These are phyloP conservation scores for Ogataea allantospora DNA, from an alignment of 805 yeast genomes.

Conservation along the genomic window DNA sequence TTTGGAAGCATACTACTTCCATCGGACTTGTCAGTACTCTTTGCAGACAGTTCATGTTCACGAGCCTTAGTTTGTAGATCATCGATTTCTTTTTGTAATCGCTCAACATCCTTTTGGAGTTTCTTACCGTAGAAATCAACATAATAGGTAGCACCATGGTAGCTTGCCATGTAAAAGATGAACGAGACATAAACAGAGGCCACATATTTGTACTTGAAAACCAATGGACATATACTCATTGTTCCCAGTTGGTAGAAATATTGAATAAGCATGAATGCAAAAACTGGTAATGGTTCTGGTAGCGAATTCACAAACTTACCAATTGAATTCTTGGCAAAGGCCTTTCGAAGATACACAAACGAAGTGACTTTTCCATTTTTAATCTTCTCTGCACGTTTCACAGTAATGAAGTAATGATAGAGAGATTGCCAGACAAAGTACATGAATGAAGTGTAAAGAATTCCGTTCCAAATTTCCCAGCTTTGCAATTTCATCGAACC, in stretches of 20 bases:
- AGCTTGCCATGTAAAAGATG: slow-evolving; percentile 78
- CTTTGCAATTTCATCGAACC: slow-evolving; percentile 69
- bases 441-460: slow-evolving; percentile 74
- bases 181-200: slow-evolving; percentile 66
- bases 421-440: slow-evolving; percentile 87
- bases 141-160: slow-evolving; percentile 94
- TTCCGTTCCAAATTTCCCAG: slow-evolving; percentile 71
- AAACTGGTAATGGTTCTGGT: slow-evolving; percentile 83
- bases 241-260: slow-evolving; percentile 82
- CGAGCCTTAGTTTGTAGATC: slow-evolving; percentile 45
- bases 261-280: slow-evolving; percentile 83
- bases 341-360: slow-evolving; percentile 76
- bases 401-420: slow-evolving; percentile 90
- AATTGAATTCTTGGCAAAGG: slow-evolving; percentile 60
- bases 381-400: slow-evolving; percentile 74
- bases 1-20: no score
- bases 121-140: slow-evolving; percentile 88
- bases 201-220: slow-evolving; percentile 68
- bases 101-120: slow-evolving; percentile 79
- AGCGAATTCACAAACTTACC: slow-evolving; percentile 79
- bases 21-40: background rate
- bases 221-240: slow-evolving; percentile 87
- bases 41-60: slow-evolving; percentile 4
- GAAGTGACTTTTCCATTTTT: slow-evolving; percentile 84
- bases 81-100: slow-evolving; percentile 68